Evolutionary conservation across 2,329 filamentous ascomycete species (phyloP).

Genomic region (Colletotrichum acutatum): DNA sequence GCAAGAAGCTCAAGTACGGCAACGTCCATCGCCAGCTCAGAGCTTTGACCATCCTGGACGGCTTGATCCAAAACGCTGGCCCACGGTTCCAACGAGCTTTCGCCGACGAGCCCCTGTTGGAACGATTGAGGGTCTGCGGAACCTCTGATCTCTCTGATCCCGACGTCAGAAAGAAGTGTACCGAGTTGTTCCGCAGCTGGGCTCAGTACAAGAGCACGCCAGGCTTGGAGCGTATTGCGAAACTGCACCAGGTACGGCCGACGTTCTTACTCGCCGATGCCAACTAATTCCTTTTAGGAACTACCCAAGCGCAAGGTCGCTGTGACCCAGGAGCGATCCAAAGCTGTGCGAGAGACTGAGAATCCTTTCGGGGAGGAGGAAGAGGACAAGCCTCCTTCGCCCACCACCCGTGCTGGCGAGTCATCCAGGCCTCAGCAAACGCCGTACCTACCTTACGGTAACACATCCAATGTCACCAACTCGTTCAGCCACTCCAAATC

Average conservation of each 20-base stretch:
- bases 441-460: constrained; percentile 34
- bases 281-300: constrained; percentile 55
- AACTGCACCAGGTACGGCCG: constrained; percentile 72
- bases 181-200: constrained; percentile 89
- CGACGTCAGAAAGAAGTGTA: constrained; percentile 89
- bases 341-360: constrained; percentile 84
- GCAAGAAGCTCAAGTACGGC: constrained; percentile 99
- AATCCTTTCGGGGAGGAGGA: constrained; percentile 77
- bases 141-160: constrained; percentile 86
- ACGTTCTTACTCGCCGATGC: background rate
- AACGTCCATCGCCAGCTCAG: constrained; percentile 92
- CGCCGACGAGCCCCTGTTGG: constrained; percentile 89
- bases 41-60: constrained; percentile 89
- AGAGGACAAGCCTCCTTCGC: constrained; percentile 57
- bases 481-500: constrained; percentile 48
- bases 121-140: constrained; percentile 88
- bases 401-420: constrained; percentile 36
- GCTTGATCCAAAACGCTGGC: constrained; percentile 93
- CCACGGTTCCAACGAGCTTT: constrained; percentile 87
- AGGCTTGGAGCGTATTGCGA: constrained; percentile 83
- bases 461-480: constrained; percentile 35
- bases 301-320: constrained; percentile 75
- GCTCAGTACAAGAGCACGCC: constrained; percentile 84
- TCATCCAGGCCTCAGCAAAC: constrained; percentile 43
- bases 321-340: constrained; percentile 81